Percentiles rank a stretch among this genome's conserved stretches.
Evolutionary conservation across 352 stramenopile species (phyloP).

Genomic region (Globisporangium mamillatum): DNA sequence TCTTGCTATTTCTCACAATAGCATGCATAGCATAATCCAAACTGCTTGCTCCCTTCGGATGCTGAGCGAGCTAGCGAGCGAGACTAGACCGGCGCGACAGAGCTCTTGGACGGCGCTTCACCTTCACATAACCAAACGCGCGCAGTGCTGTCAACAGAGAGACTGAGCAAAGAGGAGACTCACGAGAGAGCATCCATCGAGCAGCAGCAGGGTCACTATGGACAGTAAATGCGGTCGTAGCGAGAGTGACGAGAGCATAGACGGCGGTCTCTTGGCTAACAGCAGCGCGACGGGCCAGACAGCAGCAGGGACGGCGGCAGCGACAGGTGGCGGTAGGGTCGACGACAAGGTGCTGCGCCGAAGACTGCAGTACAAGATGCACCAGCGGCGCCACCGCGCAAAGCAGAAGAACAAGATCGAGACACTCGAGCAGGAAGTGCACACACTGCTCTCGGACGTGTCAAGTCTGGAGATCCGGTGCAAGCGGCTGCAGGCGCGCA

Average conservation of each 20-base stretch:
- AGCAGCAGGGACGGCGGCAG: no score
- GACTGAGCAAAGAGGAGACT: background rate
- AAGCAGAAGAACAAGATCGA: conserved; percentile 56
- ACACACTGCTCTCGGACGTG: conserved; percentile 36
- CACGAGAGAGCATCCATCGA: background rate
- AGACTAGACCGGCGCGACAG: background rate
- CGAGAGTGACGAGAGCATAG: conserved; percentile 1
- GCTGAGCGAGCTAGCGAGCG: background rate
- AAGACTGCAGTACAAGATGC: conserved; percentile 63
- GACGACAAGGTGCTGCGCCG: conserved; percentile 41
- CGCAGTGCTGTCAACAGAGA: background rate
- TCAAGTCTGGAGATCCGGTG: conserved; percentile 33
- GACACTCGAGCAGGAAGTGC: conserved; percentile 39
- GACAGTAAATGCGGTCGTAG: background rate
- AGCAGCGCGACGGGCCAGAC: background rate
- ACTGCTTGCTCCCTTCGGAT: background rate
- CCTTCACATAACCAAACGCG: background rate
- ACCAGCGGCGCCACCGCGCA: conserved; percentile 62
- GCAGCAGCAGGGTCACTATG: background rate
- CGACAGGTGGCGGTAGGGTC: background rate
- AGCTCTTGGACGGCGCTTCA: background rate
- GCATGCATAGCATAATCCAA: no score
- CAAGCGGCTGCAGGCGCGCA: conserved; percentile 25
- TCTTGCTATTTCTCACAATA: background rate
- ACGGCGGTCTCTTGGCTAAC: background rate